These are phyloP conservation scores for Pichia sp. DNA, from an alignment of 1,139 yeast species.

Conservation along the genomic window DNA sequence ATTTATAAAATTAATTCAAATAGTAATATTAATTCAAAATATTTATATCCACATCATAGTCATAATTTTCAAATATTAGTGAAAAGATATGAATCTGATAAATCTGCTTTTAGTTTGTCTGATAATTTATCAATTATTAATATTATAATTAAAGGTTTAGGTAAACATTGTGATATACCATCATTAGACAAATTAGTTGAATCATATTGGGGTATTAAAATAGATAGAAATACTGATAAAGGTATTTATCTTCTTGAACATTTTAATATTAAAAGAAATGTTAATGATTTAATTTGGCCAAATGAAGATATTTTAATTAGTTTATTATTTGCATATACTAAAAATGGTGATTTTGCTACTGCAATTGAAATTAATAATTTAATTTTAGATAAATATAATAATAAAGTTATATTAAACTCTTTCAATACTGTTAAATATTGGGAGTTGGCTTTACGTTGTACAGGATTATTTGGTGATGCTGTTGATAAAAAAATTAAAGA, in stretches of 20 bases:
- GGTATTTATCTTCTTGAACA: slow-evolving; percentile 6
- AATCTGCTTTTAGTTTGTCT: slow-evolving; percentile 7
- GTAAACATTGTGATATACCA: slow-evolving; percentile 17
- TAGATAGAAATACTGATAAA: slow-evolving; percentile 3
- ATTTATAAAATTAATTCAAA: slow-evolving; percentile 15
- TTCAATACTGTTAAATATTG: slow-evolving; percentile 21
- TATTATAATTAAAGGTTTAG: slow-evolving; percentile 10
- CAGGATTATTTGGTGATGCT: slow-evolving; percentile 21
- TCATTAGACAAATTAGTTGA: slow-evolving; percentile 21
- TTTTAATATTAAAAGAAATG: slow-evolving; percentile 8
- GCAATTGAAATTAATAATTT: slow-evolving; percentile 23
- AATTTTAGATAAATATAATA: slow-evolving; percentile 21
- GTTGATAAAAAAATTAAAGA: slow-evolving; percentile 18
- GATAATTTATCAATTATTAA: slow-evolving; percentile 6
- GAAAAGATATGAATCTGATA: slow-evolving; percentile 9
- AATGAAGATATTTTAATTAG: slow-evolving; percentile 19
- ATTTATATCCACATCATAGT: slow-evolving; percentile 17
- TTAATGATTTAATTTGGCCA: slow-evolving; percentile 18
- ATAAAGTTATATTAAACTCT: slow-evolving; percentile 17
- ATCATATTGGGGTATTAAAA: slow-evolving; percentile 24
- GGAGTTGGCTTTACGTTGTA: slow-evolving; percentile 20
- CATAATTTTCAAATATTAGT: slow-evolving; percentile 10
- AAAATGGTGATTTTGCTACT: slow-evolving; percentile 22
- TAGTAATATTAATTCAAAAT: slow-evolving; percentile 12
- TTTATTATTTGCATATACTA: slow-evolving; percentile 24